phyloP scores from a whole-genome alignment of 179 eudicot species.

The Pouteria campechiana region DNA sequence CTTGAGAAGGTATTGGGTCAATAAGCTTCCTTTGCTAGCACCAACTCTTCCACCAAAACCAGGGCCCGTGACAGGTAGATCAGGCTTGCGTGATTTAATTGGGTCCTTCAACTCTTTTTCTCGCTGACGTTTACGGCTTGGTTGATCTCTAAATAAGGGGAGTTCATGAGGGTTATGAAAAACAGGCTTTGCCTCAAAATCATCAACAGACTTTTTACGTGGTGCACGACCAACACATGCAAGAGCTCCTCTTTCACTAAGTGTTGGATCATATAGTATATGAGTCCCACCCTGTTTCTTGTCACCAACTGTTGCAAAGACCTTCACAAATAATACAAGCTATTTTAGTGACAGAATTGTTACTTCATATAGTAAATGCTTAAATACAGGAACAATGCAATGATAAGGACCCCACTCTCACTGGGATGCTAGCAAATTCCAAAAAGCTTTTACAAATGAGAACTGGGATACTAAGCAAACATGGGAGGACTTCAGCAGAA shows the following conservation, averaged over 20 bases:
- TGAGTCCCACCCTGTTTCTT: constrained; percentile 93
- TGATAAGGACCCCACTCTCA: no score
- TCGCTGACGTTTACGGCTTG: constrained; percentile 92
- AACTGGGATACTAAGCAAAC: no score
- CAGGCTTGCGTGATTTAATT: constrained; percentile 85
- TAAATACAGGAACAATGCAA: no score
- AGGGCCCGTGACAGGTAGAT: constrained; percentile 87
- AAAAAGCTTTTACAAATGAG: no score
- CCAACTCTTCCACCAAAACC: constrained; percentile 98
- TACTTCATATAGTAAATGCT: no score
- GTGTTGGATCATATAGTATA: constrained; percentile 76
- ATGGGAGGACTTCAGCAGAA: no score
- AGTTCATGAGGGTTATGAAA: constrained; percentile 97
- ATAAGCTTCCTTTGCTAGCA: constrained; percentile 77
- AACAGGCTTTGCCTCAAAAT: constrained; percentile 60
- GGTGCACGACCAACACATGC: constrained; percentile 99
- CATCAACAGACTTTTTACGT: constrained; percentile 80
- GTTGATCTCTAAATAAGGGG: constrained; percentile 92
- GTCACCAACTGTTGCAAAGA: constrained; percentile 79
- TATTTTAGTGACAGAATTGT: no score
- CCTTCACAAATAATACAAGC: constrained; percentile 25
- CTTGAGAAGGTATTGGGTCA: constrained; percentile 96
- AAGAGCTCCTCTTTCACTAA: constrained; percentile 95
- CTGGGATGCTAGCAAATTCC: no score
- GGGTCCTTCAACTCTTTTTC: constrained; percentile 92